These are phyloP conservation scores for Fraxinus sp. DNA, from an alignment of 305 asterid species.

Conservation along the genomic window DNA sequence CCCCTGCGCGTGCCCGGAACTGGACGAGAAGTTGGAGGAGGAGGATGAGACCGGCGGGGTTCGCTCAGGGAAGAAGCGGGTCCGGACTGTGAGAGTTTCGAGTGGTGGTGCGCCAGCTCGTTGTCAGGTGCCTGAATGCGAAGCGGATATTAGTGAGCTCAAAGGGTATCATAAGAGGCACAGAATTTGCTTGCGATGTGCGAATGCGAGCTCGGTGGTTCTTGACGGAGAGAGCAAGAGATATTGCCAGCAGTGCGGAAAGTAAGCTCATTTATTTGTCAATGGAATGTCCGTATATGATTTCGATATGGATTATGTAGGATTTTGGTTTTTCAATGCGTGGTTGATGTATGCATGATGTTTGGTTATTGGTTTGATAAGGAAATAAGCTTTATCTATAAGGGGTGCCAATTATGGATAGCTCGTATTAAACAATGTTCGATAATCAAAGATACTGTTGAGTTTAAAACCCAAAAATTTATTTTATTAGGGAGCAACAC, in stretches of 20 bases:
- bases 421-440: neutral
- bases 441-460: neutral
- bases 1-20: slow-evolving; percentile 86
- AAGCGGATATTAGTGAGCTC: slow-evolving; percentile 75
- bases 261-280: slow-evolving; percentile 42
- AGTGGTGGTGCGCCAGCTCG: slow-evolving; percentile 35
- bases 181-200: slow-evolving; percentile 73
- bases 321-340: neutral
- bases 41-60: slow-evolving; percentile 38
- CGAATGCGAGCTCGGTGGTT: slow-evolving; percentile 57
- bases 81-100: slow-evolving; percentile 41
- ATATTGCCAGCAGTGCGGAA: slow-evolving; percentile 94
- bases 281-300: neutral
- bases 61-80: slow-evolving; percentile 57
- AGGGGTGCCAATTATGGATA: neutral
- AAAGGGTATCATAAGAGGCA: slow-evolving; percentile 87
- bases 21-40: slow-evolving; percentile 59
- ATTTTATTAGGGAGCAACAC: neutral
- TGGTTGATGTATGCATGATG: slow-evolving; percentile 9
- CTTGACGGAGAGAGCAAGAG: slow-evolving; percentile 78
- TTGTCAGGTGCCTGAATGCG: slow-evolving; percentile 86
- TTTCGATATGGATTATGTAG: neutral
- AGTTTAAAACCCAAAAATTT: neutral
- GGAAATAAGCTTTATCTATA: neutral
- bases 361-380: neutral